A percentile compares a stretch with the other conserved stretches of the same genome.
phyloP scores from a whole-genome alignment of 768 basidiomycete genomes.

The Pilatotrama ljubarskyi region DNA sequence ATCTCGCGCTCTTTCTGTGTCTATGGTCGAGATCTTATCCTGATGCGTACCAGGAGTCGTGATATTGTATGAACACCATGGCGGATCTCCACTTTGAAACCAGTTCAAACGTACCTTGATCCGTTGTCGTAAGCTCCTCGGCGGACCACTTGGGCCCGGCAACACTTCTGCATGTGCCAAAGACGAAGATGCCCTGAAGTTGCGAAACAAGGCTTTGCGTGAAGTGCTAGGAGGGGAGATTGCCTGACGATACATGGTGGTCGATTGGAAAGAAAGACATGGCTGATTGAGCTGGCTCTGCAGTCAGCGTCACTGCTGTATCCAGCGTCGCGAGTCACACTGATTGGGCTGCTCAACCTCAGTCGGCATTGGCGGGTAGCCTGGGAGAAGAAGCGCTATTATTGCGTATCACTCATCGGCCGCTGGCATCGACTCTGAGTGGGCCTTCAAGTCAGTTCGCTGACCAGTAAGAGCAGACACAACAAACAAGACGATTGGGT shows the following conservation, averaged over 20 bases:
- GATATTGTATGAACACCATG: background rate
- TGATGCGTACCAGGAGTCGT: conserved; percentile 27
- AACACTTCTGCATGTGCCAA: conserved; percentile 6
- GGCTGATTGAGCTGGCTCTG: background rate
- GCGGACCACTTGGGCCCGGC: background rate
- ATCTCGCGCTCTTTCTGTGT: conserved; percentile 34
- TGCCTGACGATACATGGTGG: conserved; percentile 6
- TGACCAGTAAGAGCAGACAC: background rate
- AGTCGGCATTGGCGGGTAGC: conserved; percentile 3
- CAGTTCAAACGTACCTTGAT: conserved; percentile 5
- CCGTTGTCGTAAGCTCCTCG: conserved; percentile 3
- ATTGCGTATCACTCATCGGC: background rate
- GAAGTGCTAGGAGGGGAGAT: no score
- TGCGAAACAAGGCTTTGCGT: background rate
- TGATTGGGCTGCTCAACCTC: background rate
- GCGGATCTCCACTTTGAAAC: background rate
- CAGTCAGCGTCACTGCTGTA: background rate
- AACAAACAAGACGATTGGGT: no score
- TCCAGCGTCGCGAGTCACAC: background rate
- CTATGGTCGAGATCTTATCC: conserved; percentile 59
- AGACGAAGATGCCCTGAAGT: background rate
- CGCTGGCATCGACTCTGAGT: background rate
- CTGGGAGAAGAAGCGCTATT: background rate
- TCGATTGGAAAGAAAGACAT: background rate
- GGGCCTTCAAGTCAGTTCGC: no score